Percentiles rank a stretch among this genome's conserved stretches.
These are phyloP conservation scores for Tuctoria greenei DNA, from an alignment of 176 grass and related monocot species.

Conservation along the genomic window DNA sequence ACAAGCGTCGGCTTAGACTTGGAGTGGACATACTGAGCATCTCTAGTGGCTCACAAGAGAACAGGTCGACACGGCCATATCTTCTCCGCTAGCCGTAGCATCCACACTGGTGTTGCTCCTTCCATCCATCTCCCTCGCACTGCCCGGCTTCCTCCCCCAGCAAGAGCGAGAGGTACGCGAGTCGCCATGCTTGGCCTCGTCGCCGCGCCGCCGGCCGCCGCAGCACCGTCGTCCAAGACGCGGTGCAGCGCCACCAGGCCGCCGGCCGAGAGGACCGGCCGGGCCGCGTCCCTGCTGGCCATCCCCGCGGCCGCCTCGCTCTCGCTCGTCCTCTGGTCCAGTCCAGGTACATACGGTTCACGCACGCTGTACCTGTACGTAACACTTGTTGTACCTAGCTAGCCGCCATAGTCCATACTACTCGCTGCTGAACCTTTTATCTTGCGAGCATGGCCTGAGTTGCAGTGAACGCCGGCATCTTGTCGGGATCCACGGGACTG, in stretches of 20 bases:
- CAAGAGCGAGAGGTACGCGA: neutral
- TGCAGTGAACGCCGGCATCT: constrained; percentile 89
- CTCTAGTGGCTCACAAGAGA: constrained; percentile 38
- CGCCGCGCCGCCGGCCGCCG: constrained; percentile 12
- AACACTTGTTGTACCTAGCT: neutral
- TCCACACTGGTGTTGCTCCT: neutral
- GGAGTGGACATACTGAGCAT: neutral
- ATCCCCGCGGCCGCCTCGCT: constrained; percentile 51
- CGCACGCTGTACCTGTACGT: no score
- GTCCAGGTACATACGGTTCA: constrained; percentile 55
- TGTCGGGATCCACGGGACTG: constrained; percentile 81
- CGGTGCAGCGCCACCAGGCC: constrained; percentile 20
- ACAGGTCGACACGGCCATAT: constrained; percentile 7
- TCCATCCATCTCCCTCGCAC: neutral
- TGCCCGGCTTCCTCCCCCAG: neutral
- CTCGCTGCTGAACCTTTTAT: neutral
- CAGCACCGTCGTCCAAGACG: neutral
- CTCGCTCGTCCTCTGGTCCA: constrained; percentile 64
- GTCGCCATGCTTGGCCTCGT: constrained; percentile 38
- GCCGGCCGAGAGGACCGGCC: constrained; percentile 9
- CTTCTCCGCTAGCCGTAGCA: neutral
- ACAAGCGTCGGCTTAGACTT: no score
- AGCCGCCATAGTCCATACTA: neutral
- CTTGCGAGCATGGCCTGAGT: neutral
- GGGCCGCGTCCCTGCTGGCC: constrained; percentile 33